Percentiles rank a stretch among this genome's conserved stretches.
These are phyloP conservation scores for Amoebophrya sp. DNA, from an alignment of 169 alveolate genomes.

Conservation along the genomic window DNA sequence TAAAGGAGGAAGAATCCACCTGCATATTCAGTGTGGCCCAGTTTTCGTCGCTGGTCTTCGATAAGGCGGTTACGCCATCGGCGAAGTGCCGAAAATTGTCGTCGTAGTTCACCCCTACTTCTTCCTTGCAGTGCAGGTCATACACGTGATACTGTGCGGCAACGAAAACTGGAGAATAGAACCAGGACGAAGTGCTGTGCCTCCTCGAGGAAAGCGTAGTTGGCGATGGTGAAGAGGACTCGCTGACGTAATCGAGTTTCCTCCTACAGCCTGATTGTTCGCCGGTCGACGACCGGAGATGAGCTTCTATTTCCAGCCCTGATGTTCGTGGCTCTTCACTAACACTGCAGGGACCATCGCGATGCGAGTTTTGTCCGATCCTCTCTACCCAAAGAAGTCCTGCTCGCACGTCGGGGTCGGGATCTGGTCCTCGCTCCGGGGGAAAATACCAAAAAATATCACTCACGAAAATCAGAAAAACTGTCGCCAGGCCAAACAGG, in stretches of 20 bases:
- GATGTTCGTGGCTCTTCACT: no score
- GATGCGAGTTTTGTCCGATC: no score
- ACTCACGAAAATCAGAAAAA: neutral
- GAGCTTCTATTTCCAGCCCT: no score
- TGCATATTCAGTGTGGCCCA: neutral
- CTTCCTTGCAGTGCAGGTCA: neutral
- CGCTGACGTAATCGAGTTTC: no score
- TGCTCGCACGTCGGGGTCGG: neutral
- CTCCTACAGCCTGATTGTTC: no score
- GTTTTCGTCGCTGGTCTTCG: neutral
- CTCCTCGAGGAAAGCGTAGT: no score
- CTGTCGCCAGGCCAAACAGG: no score
- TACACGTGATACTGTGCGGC: neutral
- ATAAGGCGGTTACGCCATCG: neutral
- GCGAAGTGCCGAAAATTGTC: neutral
- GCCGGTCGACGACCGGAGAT: no score
- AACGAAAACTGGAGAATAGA: neutral
- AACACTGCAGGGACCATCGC: no score
- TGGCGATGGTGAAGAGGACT: no score
- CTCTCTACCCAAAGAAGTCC: no score
- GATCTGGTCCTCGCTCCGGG: neutral
- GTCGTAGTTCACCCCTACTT: neutral
- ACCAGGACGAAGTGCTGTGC: no score
- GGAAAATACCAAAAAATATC: neutral
- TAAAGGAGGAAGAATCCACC: neutral